Evolutionary conservation across 208 protist genomes (phyloP), one percentile per base, ranked within the genome.

Genomic region (Angomonas ambiguus): DNA sequence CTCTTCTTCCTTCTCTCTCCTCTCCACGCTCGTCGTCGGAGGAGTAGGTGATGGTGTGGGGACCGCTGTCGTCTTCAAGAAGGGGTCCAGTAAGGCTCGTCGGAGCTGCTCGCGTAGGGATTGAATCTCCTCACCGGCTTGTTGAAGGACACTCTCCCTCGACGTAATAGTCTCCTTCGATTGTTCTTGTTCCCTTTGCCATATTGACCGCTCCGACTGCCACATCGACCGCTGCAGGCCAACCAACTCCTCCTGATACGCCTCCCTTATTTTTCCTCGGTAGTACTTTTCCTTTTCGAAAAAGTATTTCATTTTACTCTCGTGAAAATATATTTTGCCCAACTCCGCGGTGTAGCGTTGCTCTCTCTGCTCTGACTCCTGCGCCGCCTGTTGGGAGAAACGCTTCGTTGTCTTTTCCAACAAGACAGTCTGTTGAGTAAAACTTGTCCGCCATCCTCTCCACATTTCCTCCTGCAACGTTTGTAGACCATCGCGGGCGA

Each of bases 251-350:
- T 0, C 32, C 5, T 4, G 22, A 30, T 45, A 22, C n/a, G 41
- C 61, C 10, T 51, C 18, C 18, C 48, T 41, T 1, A 64, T 22
- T 55, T 71, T 53, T 11, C 41, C 25, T 22, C 68, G 65, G n/a
- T 42, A 63, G 22, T 16, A 55, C 2, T 13, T 65, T 20, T 71
- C n/a, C 33, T 77, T 38, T 20, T 31, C 2, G 4, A 45, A 24
- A 22, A 71, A 34, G 0, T 8, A 33, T 10, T 67, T 48, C n/a
- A 72, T 13, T 48, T 48, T 51, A 33, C 38, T 48, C 45, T 71
- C 61, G 55, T 68, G 35, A 41, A 41, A 41, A 13, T 41, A 41
- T 18, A 41, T 41, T 13, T 41, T 5, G 8, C 8, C 35, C 8
- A 41, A 13, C 8, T 5, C 35, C 8, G 35, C 35, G 35, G 8